Conservation (phyloP, 2,329 filamentous ascomycete genomes). For the Coniochaeta sp. region DNA sequence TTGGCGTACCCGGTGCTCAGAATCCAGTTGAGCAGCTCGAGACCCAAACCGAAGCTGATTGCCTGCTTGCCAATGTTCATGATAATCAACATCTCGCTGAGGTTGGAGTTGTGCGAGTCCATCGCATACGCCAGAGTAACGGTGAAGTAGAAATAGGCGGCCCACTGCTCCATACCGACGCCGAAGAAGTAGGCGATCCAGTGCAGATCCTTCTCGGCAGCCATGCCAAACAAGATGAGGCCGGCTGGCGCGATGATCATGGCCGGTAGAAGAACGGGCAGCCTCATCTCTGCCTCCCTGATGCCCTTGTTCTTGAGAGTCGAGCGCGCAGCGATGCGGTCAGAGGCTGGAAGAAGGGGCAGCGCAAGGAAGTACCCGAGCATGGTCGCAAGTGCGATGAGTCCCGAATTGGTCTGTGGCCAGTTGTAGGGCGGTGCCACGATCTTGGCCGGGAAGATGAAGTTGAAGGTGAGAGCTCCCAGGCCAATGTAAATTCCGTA, state of each 20-base stretch:
- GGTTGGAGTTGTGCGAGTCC: constrained; percentile 46
- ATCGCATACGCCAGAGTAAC: constrained; percentile 51
- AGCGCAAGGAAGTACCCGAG: constrained; percentile 28
- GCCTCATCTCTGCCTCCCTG: constrained; percentile 35
- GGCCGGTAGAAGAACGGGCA: constrained; percentile 25
- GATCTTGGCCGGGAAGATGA: constrained; percentile 35
- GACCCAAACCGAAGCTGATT: constrained; percentile 40
- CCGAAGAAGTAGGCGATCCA: constrained; percentile 37
- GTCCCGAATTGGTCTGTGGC: constrained; percentile 29
- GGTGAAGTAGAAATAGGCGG: constrained; percentile 42
- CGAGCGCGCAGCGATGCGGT: constrained; percentile 28
- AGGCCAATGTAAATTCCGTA: constrained; percentile 34
- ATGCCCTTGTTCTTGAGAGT: constrained; percentile 29
- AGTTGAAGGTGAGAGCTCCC: constrained; percentile 36
- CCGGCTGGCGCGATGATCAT: constrained; percentile 26
- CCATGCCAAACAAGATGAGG: constrained; percentile 29
- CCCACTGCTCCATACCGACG: constrained; percentile 34
- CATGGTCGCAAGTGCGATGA: constrained; percentile 31
- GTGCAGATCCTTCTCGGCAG: constrained; percentile 24
- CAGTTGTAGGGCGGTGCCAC: constrained; percentile 31
- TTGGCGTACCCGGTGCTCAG: constrained; percentile 33
- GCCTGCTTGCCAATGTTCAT: constrained; percentile 46
- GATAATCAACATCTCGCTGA: constrained; percentile 49
- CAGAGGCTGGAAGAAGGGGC: constrained; percentile 32
- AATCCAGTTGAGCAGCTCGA: constrained; percentile 40